These are phyloP conservation scores for Cyberlindnera japonica DNA, from an alignment of 805 yeast genomes.

Conservation along the genomic window DNA sequence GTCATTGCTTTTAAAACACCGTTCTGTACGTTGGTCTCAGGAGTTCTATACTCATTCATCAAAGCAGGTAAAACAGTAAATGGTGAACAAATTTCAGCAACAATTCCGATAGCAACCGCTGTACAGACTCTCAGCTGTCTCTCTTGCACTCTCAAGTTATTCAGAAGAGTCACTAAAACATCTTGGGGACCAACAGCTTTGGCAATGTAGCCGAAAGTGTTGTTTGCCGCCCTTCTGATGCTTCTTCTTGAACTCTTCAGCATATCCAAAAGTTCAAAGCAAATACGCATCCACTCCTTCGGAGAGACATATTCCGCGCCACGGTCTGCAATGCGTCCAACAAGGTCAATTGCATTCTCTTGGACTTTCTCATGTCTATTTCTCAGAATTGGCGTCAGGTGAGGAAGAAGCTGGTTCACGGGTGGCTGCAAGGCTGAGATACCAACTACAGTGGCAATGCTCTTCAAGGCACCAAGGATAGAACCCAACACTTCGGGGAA, in stretches of 20 bases:
- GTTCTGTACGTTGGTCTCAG: constrained; percentile 90
- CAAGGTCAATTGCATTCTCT: constrained; percentile 70
- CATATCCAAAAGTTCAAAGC: constrained; percentile 87
- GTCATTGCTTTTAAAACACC: constrained; percentile 90
- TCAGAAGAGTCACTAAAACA: constrained; percentile 76
- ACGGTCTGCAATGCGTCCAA: constrained; percentile 76
- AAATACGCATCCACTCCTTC: constrained; percentile 95
- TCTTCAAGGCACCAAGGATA: constrained; percentile 63
- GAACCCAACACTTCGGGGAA: constrained; percentile 93
- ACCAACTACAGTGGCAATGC: constrained; percentile 59
- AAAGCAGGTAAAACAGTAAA: constrained; percentile 91
- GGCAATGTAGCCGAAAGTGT: constrained; percentile 88
- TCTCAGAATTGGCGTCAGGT: constrained; percentile 85
- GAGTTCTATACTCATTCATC: constrained; percentile 92
- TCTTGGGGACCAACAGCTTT: constrained; percentile 95
- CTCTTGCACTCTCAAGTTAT: constrained; percentile 87
- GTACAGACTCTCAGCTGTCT: constrained; percentile 96
- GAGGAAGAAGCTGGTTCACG: constrained; percentile 74
- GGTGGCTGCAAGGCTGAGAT: constrained; percentile 71
- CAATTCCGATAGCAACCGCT: constrained; percentile 96
- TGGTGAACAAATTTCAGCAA: constrained; percentile 90
- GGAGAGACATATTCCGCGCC: constrained; percentile 84
- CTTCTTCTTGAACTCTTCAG: constrained; percentile 74
- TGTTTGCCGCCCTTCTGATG: constrained; percentile 80
- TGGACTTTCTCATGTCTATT: constrained; percentile 91